phyloP scores from a whole-genome alignment of 345 rosid genomes.

The Bruguiera parviflora region DNA sequence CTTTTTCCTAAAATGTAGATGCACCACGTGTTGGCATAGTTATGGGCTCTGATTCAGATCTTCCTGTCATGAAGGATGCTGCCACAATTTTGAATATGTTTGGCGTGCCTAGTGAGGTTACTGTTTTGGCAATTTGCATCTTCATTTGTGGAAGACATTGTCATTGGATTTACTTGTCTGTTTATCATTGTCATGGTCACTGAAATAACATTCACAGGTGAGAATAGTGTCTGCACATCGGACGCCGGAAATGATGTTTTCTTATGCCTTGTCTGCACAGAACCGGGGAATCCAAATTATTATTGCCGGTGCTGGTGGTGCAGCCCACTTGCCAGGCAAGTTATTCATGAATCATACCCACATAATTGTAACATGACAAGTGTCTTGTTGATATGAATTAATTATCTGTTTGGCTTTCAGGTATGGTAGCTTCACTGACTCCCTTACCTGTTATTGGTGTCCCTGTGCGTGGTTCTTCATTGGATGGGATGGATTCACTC shows the following conservation, averaged over 20 bases:
- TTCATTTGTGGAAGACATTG: not conserved
- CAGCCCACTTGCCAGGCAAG: conserved; percentile 93
- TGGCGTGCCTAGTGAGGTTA: conserved; percentile 74
- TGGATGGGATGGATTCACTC: conserved; percentile 92
- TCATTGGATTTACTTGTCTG: not conserved
- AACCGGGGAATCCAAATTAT: conserved; percentile 72
- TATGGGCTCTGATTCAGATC: conserved; percentile 97
- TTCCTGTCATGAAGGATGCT: conserved; percentile 96
- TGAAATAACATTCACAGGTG: conserved; percentile 41
- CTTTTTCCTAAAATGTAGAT: conserved; percentile 41
- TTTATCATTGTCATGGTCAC: conserved; percentile 1
- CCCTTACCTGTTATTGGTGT: conserved; percentile 91
- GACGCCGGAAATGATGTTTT: conserved; percentile 81
- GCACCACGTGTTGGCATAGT: conserved; percentile 76
- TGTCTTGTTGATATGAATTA: not conserved
- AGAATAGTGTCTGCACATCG: conserved; percentile 88
- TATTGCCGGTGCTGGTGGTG: conserved; percentile 99
- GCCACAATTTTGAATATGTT: conserved; percentile 61
- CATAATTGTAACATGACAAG: not conserved
- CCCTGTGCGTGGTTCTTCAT: conserved; percentile 75
- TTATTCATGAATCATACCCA: not conserved
- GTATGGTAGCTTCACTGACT: conserved; percentile 95
- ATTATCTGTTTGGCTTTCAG: conserved; percentile 33
- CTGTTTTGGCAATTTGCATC: not conserved
- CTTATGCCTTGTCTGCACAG: conserved; percentile 72